Conservation (phyloP, 1,284 basidiomycete species). For the Papiliotrema fonsecae region DNA sequence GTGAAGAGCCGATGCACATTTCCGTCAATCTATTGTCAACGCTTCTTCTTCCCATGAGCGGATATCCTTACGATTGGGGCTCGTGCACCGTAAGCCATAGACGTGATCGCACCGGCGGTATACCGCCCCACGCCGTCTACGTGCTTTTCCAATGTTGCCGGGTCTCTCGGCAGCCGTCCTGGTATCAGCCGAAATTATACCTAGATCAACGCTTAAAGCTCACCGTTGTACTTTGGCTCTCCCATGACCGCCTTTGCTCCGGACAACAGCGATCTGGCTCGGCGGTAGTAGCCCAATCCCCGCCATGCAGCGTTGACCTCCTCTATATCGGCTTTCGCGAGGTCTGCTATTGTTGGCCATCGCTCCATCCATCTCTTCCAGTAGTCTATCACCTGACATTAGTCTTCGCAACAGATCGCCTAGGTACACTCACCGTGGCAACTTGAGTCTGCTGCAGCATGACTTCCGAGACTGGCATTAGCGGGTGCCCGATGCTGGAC, state of each 20-base stretch:
- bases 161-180: constrained; percentile 66
- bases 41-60: not conserved
- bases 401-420: no score
- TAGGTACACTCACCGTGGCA: constrained; percentile 60
- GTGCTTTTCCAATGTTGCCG: constrained; percentile 71
- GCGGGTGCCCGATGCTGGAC: constrained; percentile 29
- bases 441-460: constrained; percentile 96
- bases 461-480: constrained; percentile 75
- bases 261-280: constrained; percentile 70
- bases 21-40: constrained; percentile 66
- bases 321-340: constrained; percentile 74
- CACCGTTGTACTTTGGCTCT: constrained; percentile 52
- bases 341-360: constrained; percentile 74
- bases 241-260: constrained; percentile 72
- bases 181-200: constrained; percentile 1
- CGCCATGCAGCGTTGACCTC: constrained; percentile 80
- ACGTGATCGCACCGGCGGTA: constrained; percentile 74
- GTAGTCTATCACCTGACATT: constrained; percentile 64
- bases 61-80: constrained; percentile 66
- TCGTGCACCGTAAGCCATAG: constrained; percentile 79
- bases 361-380: constrained; percentile 78
- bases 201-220: not conserved
- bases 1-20: constrained; percentile 82
- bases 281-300: constrained; percentile 83
- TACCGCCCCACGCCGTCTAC: constrained; percentile 90